A percentile compares a stretch with the other conserved stretches of the same genome.
Conservation (phyloP, 2,329 filamentous ascomycete genomes). For the Arthrobotrys iridis region DNA sequence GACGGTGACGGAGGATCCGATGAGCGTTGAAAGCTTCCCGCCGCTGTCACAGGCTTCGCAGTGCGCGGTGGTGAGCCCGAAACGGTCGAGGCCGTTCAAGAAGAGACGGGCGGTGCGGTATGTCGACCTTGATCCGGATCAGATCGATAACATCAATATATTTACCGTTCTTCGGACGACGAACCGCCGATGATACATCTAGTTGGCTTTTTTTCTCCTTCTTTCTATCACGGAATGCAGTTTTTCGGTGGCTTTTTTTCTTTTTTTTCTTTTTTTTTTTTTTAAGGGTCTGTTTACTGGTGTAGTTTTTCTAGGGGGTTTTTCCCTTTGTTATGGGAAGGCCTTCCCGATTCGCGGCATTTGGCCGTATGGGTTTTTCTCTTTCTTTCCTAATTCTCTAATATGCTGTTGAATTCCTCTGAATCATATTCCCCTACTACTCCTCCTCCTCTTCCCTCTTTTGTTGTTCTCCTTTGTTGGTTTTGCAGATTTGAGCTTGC, state of each 20-base stretch:
- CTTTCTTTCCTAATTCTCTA: slow-evolving; percentile 10
- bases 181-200: slow-evolving; percentile 37
- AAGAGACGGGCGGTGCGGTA: slow-evolving; percentile 51
- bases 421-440: not conserved
- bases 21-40: slow-evolving; percentile 43
- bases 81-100: slow-evolving; percentile 40
- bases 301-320: not conserved
- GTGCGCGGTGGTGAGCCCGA: not conserved
- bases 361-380: too few relatives aligned
- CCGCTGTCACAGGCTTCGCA: slow-evolving; percentile 46
- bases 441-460: not conserved
- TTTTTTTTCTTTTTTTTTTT: slow-evolving; percentile 49
- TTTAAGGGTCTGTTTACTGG: slow-evolving; percentile 47
- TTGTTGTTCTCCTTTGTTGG: not conserved
- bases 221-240: slow-evolving; percentile 56
- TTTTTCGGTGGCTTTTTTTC: not conserved
- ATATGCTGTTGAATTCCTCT: slow-evolving; percentile 6
- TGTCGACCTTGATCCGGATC: slow-evolving; percentile 52
- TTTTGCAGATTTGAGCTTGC: not conserved
- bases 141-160: slow-evolving; percentile 54
- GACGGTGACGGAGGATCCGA: slow-evolving; percentile 43
- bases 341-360: slow-evolving; percentile 3
- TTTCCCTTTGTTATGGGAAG: not conserved
- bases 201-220: too few relatives aligned
- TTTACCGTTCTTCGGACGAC: slow-evolving; percentile 53